phyloP scores from a whole-genome alignment of 228 moss, liverwort and hornwort genomes.

The Sphagnum fallax region DNA sequence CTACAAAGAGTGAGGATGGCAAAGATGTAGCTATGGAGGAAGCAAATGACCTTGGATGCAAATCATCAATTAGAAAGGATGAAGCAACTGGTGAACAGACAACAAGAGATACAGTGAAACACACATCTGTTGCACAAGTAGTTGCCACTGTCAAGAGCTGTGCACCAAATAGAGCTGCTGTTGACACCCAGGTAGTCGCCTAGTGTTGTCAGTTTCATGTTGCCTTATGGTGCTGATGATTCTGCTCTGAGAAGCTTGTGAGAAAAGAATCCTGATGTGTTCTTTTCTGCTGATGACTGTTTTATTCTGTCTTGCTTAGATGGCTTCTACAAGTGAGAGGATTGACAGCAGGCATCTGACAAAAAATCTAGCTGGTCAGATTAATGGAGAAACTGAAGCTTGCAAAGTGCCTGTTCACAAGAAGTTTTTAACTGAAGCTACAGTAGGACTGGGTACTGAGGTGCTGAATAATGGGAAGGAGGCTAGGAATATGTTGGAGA shows the following conservation, averaged over 20 bases:
- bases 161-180: conserved; percentile 42
- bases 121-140: neutral
- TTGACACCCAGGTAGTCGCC: conserved; percentile 55
- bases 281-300: neutral
- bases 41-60: no score
- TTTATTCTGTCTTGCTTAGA: conserved; percentile 12
- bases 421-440: neutral
- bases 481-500: no score
- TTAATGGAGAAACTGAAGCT: conserved; percentile 8
- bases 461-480: neutral
- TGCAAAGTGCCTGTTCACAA: neutral
- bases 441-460: neutral
- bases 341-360: conserved; percentile 16
- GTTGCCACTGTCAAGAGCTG: conserved; percentile 7
- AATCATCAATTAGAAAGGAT: no score
- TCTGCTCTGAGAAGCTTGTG: neutral
- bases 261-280: neutral
- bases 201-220: conserved; percentile 8
- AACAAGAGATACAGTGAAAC: no score
- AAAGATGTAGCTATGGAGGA: conserved; percentile 30
- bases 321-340: conserved; percentile 20
- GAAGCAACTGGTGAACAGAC: no score
- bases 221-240: neutral
- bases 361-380: conserved; percentile 17
- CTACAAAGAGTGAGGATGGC: conserved; percentile 41